Conservation (phyloP, 352 stramenopile species). For the Globisporangium cystogenes region DNA sequence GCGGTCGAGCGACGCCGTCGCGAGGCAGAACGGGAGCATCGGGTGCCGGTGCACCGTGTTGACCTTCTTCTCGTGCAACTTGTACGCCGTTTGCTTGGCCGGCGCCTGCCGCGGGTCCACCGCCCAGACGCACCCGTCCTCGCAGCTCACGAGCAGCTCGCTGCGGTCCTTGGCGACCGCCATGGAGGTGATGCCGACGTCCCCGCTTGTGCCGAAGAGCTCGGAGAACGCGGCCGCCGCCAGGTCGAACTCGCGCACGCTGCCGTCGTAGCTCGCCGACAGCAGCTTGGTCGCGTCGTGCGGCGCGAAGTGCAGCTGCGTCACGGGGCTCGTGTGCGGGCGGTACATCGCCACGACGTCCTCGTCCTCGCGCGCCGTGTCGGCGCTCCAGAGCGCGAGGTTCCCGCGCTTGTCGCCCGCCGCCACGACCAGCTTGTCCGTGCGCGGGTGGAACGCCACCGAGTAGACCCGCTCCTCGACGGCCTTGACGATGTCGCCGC, state of each 20-base stretch:
- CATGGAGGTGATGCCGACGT: constrained; percentile 59
- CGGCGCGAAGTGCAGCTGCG: constrained; percentile 51
- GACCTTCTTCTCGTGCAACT: constrained; percentile 81
- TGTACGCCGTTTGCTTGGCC: constrained; percentile 26
- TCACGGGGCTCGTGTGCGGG: constrained; percentile 59
- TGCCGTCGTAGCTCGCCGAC: constrained; percentile 70
- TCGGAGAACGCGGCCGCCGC: constrained; percentile 41
- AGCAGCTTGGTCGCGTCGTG: constrained; percentile 49
- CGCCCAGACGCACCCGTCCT: constrained; percentile 52
- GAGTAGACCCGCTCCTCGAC: constrained; percentile 71
- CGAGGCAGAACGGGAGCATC: constrained; percentile 45
- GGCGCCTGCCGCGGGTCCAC: constrained; percentile 43
- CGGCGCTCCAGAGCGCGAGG: constrained; percentile 59
- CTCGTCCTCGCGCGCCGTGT: constrained; percentile 16
- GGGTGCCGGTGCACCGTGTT: constrained; percentile 83
- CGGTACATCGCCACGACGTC: constrained; percentile 52
- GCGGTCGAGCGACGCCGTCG: constrained; percentile 74
- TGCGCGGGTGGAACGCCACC: constrained; percentile 65
- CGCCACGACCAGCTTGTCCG: constrained; percentile 53
- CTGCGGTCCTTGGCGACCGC: constrained; percentile 10
- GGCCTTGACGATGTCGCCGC: constrained; percentile 67
- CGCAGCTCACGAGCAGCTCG: constrained; percentile 49
- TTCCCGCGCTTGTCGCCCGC: constrained; percentile 75
- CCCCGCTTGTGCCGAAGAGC: constrained; percentile 38
- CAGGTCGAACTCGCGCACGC: constrained; percentile 64